Evolutionary conservation across 768 basidiomycete genomes (phyloP), one percentile per base, ranked within the genome.

Genomic region (Pleurotus eryngii): DNA sequence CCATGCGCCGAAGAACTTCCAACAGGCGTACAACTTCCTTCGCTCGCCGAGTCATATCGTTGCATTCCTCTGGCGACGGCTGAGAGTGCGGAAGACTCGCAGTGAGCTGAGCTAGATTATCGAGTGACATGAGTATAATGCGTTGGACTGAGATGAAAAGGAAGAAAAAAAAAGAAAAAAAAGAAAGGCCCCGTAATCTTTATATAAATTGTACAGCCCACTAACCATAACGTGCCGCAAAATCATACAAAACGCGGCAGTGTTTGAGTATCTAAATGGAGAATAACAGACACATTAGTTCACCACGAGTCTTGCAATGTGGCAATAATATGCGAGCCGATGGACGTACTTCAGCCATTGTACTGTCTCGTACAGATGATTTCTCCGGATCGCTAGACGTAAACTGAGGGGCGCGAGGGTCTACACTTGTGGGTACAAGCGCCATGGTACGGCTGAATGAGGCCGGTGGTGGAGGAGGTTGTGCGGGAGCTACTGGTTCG

Each of bases 11-110:
- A 59, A 85, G 73, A 42, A 83, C 80, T 61, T 90, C 86, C 38
- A 91, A 70, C 17, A 92, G 77, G 49, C 81, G 80, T 17, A 90
- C 84, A 22, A 92, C 89, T 50, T 81, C 72, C 50, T 76, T 73
- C 18, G 90, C 90, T 30, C 81, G 78, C 14, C 80, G 78, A 7
- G 82, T 77, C 90, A 92, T 92, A 60, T 90, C 85, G 48, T 76
- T 72, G 8, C 90, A 67, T 66, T 91, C 89, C 2, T 74, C 71
- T 5, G 77, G 68, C 7, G 73, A 59, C 4, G 87, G 88, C 60
- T 83, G 83, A 5, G 71, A 67, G 40, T 81, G 76, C 2, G 83
- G 78, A 9, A 75, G 62, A 43, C 69, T 74, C 2, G 73, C 67
- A 57, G 84, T 85, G 22, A 77, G 61, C 58, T 76, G 72, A 20